phyloP scores from a whole-genome alignment of 116 monocot species.

The Trichopus zeylanicus region DNA sequence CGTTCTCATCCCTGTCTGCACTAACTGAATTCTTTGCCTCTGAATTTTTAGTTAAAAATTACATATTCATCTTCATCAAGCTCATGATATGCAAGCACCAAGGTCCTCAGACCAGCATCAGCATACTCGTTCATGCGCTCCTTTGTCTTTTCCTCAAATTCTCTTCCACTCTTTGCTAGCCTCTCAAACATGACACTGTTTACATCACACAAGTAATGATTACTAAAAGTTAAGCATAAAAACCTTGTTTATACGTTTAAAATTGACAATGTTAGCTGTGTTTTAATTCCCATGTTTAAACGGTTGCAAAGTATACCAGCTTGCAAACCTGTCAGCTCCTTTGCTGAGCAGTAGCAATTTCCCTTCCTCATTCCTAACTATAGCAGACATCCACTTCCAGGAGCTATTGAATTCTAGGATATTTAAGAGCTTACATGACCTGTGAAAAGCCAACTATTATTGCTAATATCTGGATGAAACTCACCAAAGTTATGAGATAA shows the following conservation, averaged over 20 bases:
- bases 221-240: too few species aligned
- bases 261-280: too few species aligned
- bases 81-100: constrained; percentile 67
- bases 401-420: constrained; percentile 65
- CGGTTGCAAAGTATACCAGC: background rate
- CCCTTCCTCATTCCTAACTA: constrained; percentile 45
- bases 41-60: constrained; percentile 27
- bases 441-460: constrained; percentile 11
- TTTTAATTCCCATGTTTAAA: background rate
- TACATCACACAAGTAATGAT: background rate
- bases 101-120: constrained; percentile 67
- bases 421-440: constrained; percentile 58
- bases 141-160: constrained; percentile 49
- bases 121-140: constrained; percentile 52
- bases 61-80: constrained; percentile 47
- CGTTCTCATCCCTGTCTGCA: constrained; percentile 53
- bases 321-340: constrained; percentile 73
- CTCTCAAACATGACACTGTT: constrained; percentile 65
- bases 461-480: background rate
- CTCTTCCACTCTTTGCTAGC: constrained; percentile 36
- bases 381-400: constrained; percentile 70
- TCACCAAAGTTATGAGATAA: too few species aligned
- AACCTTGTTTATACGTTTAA: too few species aligned
- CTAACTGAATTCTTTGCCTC: constrained; percentile 42
- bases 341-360: constrained; percentile 57